These are phyloP conservation scores for Aspergillus brasiliensis DNA, from an alignment of 2,329 filamentous ascomycete species.

Conservation along the genomic window DNA sequence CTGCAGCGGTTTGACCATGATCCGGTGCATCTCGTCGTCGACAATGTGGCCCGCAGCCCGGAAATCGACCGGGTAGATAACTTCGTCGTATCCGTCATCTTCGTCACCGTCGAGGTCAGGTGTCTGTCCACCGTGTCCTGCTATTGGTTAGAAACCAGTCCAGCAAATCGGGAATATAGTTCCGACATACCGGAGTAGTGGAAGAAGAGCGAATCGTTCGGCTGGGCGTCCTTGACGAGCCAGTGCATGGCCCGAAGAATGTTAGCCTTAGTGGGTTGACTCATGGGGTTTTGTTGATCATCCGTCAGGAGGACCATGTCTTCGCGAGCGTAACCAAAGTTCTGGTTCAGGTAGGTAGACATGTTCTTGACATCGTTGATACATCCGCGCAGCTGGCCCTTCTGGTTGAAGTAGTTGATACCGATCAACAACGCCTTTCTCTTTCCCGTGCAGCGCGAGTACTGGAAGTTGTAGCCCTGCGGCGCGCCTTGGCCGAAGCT, in stretches of 20 bases:
- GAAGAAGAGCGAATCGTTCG: constrained; percentile 95
- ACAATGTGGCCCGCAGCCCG: constrained; percentile 70
- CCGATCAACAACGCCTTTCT: constrained; percentile 89
- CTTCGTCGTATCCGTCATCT: constrained; percentile 75
- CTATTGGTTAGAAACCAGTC: background rate
- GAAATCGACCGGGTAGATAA: constrained; percentile 78
- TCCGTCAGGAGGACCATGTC: constrained; percentile 98
- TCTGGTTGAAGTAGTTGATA: constrained; percentile 95
- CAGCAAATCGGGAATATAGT: background rate
- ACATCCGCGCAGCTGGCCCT: constrained; percentile 85
- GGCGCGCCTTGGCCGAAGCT: constrained; percentile 80
- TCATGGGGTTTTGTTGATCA: constrained; percentile 96
- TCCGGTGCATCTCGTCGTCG: constrained; percentile 76
- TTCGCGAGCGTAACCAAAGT: constrained; percentile 89
- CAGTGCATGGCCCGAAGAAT: constrained; percentile 96
- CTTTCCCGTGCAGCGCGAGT: constrained; percentile 85
- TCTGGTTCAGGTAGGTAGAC: constrained; percentile 83
- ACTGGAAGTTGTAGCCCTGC: constrained; percentile 79
- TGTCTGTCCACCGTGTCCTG: constrained; percentile 75
- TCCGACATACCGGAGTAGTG: constrained; percentile 79
- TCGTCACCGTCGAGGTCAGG: constrained; percentile 74
- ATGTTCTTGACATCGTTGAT: constrained; percentile 99
- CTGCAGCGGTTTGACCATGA: constrained; percentile 74
- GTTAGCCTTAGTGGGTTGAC: constrained; percentile 93
- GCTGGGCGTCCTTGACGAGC: constrained; percentile 88